Conservation (phyloP, 345 rosid genomes). For the Acer yangbiense region DNA sequence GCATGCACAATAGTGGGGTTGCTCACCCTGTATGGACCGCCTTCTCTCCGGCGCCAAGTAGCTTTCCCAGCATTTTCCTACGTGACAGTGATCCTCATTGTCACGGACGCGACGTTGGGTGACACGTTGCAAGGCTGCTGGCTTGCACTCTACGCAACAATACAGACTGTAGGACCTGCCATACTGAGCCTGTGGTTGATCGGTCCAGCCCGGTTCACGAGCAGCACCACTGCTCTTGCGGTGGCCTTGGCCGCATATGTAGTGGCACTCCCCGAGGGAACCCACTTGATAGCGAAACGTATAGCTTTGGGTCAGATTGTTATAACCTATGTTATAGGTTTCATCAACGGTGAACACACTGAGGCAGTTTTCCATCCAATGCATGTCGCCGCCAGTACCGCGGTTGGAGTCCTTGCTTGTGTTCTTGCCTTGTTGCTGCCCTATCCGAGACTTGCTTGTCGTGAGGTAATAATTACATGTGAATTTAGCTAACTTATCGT, state of each 20-base stretch:
- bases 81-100: slow-evolving; percentile 60
- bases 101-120: slow-evolving; percentile 77
- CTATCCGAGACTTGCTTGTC: slow-evolving; percentile 70
- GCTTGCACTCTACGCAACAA: slow-evolving; percentile 72
- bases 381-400: slow-evolving; percentile 77
- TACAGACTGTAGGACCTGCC: slow-evolving; percentile 71
- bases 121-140: slow-evolving; percentile 72
- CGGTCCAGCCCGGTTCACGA: slow-evolving; percentile 61
- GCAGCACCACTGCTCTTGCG: slow-evolving; percentile 52
- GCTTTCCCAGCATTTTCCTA: slow-evolving; percentile 85
- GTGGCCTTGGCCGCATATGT: slow-evolving; percentile 61
- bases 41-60: slow-evolving; percentile 40
- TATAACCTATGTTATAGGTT: slow-evolving; percentile 60
- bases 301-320: slow-evolving; percentile 87
- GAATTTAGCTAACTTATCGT: too few species aligned
- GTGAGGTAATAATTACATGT: slow-evolving; percentile 46
- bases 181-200: slow-evolving; percentile 62
- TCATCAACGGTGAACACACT: slow-evolving; percentile 51
- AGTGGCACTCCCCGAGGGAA: slow-evolving; percentile 60
- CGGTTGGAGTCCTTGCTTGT: slow-evolving; percentile 72
- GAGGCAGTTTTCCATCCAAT: slow-evolving; percentile 72
- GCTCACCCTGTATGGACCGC: slow-evolving; percentile 68
- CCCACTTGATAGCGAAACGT: slow-evolving; percentile 65
- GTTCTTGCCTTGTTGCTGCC: slow-evolving; percentile 72
- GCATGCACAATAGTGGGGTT: slow-evolving; percentile 78